These are phyloP conservation scores for Fusarium aywerte DNA, from an alignment of 2,329 filamentous ascomycete genomes.

Conservation along the genomic window DNA sequence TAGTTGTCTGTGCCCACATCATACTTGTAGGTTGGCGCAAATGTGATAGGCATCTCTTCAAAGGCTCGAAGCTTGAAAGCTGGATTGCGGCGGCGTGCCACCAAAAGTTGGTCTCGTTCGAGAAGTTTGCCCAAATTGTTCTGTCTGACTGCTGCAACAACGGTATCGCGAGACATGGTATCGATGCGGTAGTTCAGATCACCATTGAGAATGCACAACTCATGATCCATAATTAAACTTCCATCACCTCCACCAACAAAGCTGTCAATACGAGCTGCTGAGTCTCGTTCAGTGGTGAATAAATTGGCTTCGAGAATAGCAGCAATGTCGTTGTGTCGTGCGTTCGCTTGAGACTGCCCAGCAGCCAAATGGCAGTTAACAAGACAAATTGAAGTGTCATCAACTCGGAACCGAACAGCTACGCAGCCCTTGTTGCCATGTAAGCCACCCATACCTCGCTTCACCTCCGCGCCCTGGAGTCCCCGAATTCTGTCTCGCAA, in stretches of 20 bases:
- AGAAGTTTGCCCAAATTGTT: constrained; percentile 87
- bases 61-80: constrained; percentile 90
- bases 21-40: constrained; percentile 98
- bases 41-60: constrained; percentile 88
- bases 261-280: constrained; percentile 75
- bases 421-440: constrained; percentile 98
- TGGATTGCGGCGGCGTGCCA: constrained; percentile 88
- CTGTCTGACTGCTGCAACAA: constrained; percentile 84
- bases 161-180: constrained; percentile 92
- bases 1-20: constrained; percentile 95
- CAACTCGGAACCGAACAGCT: constrained; percentile 88
- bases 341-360: constrained; percentile 87
- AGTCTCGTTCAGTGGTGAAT: constrained; percentile 77
- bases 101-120: constrained; percentile 91
- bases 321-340: constrained; percentile 92
- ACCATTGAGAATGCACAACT: constrained; percentile 95
- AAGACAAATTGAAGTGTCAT: constrained; percentile 95
- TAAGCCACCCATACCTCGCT: constrained; percentile 93
- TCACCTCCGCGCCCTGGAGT: constrained; percentile 84
- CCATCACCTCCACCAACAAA: constrained; percentile 95
- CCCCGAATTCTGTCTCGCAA: constrained; percentile 81
- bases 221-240: constrained; percentile 93
- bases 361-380: constrained; percentile 97
- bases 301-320: constrained; percentile 84
- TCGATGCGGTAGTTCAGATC: constrained; percentile 99